Base-by-base conservation (phyloP, 192 early-diverging fungal genomes). In the Geosiphon pyriformis region DNA sequence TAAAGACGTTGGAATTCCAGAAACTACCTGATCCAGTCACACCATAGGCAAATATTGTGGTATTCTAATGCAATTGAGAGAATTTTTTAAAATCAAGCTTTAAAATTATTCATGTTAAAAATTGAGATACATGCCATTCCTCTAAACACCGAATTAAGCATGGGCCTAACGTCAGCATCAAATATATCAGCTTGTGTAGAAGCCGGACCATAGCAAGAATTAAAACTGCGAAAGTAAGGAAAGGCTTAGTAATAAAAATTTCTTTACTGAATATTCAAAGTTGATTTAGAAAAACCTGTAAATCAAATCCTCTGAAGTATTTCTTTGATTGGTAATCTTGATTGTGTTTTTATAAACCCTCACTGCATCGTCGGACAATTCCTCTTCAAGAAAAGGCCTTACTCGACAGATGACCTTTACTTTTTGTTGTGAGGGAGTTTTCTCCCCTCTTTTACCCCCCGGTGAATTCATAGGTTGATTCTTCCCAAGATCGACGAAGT, bases 31-130 rank as follows among this genome's bases (percentile, higher is more conserved):
- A 84, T 0, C 86, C 86, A 1, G 85, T 88, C 29, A 85, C 83
- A 26, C 86, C 86, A 51, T 87, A 88, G 64, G 83, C 84, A 65
- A 88, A 88, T 49, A 88, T 83, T 0, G 87, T 88, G 0, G 85
- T 81, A 20, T 86, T 78, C 70, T 71, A 59, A 12, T 20, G 34
- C 52, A 6, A 35, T 32, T 12, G 27, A 62, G n/a, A n/a, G n/a
- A n/a, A n/a, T n/a, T n/a, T n/a, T n/a, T n/a, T n/a, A n/a, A n/a
- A n/a, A n/a, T n/a, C n/a, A n/a, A n/a, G n/a, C n/a, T n/a, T n/a
- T n/a, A n/a, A n/a, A n/a, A n/a, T n/a, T n/a, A n/a, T n/a, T n/a
- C n/a, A 60, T n/a, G n/a, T n/a, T n/a, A n/a, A 53, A 23, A 20
- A 3, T 58, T 27, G 23, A 12, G 11, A 48, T 29, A 65, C 61